These are phyloP conservation scores for Fraxinus pennsylvanica DNA, from an alignment of 257 asterid species.

Conservation along the genomic window DNA sequence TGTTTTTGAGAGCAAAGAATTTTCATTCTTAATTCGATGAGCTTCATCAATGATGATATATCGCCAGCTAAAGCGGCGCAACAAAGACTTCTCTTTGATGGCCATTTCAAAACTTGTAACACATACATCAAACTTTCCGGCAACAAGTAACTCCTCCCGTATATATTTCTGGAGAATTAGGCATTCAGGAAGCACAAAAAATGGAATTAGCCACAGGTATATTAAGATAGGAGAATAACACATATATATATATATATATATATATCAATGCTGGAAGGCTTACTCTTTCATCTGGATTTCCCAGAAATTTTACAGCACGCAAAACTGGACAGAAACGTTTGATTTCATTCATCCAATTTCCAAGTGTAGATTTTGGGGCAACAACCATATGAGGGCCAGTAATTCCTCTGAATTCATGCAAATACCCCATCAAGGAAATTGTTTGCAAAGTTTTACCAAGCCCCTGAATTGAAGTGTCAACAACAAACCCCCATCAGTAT, in stretches of 20 bases:
- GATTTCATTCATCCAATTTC: slow-evolving; percentile 99
- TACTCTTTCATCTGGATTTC: slow-evolving; percentile 98
- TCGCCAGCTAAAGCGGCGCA: slow-evolving; percentile 98
- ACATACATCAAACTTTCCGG: slow-evolving; percentile 96
- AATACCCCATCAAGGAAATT: slow-evolving; percentile 90
- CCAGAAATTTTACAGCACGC: slow-evolving; percentile 95
- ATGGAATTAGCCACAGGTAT: not conserved
- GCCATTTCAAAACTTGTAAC: slow-evolving; percentile 99
- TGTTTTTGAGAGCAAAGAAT: slow-evolving; percentile 92
- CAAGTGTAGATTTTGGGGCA: slow-evolving; percentile 98
- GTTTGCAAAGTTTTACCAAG: slow-evolving; percentile 98
- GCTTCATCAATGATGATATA: slow-evolving; percentile 98
- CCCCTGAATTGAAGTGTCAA: slow-evolving; percentile 50
- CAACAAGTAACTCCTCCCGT: slow-evolving; percentile 91
- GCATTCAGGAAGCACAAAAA: slow-evolving; percentile 1
- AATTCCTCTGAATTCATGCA: slow-evolving; percentile 93
- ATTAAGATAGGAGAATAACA: slow-evolving; percentile 14
- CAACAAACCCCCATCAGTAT: slow-evolving; percentile 14
- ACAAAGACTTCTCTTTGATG: slow-evolving; percentile 77
- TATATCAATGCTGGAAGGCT: slow-evolving; percentile 25
- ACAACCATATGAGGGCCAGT: slow-evolving; percentile 99
- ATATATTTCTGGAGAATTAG: slow-evolving; percentile 62
- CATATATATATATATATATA: slow-evolving; percentile 17
- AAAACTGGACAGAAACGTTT: slow-evolving; percentile 87
- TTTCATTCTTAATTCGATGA: slow-evolving; percentile 96